Evolutionary conservation across 768 basidiomycete genomes (phyloP).

Genomic region (Panus rudis): DNA sequence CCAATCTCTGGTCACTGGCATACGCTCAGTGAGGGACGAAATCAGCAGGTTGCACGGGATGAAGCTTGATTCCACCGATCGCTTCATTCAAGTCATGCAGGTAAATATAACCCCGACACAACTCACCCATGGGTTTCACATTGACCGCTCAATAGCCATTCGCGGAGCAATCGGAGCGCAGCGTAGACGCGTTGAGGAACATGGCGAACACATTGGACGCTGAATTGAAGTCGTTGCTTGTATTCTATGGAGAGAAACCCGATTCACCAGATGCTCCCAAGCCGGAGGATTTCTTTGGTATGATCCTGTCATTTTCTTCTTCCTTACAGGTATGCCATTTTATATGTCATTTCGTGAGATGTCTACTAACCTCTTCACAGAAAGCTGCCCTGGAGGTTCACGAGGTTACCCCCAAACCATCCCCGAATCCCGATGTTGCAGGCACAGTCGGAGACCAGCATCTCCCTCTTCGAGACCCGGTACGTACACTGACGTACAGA

Average conservation of each 20-base stretch:
- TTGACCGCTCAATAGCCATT: constrained; percentile 21
- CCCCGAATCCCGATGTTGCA: constrained; percentile 10
- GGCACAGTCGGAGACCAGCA: constrained; percentile 11
- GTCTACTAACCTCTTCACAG: constrained; percentile 26
- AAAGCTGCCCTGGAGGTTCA: constrained; percentile 69
- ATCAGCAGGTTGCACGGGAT: constrained; percentile 35
- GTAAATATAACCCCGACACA: constrained; percentile 27
- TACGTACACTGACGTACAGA: neutral
- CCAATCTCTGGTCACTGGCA: constrained; percentile 47
- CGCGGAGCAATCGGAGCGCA: constrained; percentile 37
- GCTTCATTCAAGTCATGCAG: constrained; percentile 65
- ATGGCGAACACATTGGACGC: constrained; percentile 49
- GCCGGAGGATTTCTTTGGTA: constrained; percentile 77
- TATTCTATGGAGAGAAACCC: constrained; percentile 75
- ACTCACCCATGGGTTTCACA: too few relatives aligned
- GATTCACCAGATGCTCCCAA: constrained; percentile 58
- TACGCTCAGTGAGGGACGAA: constrained; percentile 52
- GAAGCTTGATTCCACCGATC: constrained; percentile 39
- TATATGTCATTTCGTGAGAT: neutral
- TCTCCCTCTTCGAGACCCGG: constrained; percentile 13
- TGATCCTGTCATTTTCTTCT: constrained; percentile 68
- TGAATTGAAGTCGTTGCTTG: constrained; percentile 54
- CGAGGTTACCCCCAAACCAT: constrained; percentile 35
- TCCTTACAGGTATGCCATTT: constrained; percentile 50
- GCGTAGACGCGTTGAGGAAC: constrained; percentile 58